Conservation (phyloP, 1,139 yeast species). For the Kluyveromyces marxianus region DNA sequence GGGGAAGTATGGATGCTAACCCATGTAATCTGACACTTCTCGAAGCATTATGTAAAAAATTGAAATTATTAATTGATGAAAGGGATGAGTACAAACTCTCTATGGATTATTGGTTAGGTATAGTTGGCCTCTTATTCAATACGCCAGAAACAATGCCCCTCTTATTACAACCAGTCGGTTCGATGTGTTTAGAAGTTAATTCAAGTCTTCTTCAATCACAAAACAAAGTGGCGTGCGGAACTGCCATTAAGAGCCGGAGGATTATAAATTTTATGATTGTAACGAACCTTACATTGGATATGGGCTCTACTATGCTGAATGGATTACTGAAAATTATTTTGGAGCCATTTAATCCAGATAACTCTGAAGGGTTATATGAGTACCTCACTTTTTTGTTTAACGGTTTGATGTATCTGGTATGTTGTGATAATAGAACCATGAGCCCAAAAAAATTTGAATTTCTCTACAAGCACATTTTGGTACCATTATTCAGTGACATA, state of each 20-base stretch:
- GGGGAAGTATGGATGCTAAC: not conserved
- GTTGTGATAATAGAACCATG: slow-evolving; percentile 5
- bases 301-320: not conserved
- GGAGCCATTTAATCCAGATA: slow-evolving; percentile 1
- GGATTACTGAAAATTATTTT: slow-evolving; percentile 1
- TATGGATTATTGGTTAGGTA: slow-evolving; percentile 26
- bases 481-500: slow-evolving; percentile 9
- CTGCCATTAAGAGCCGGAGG: slow-evolving; percentile 26
- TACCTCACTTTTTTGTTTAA: slow-evolving; percentile 2
- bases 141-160: slow-evolving; percentile 9
- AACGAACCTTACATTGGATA: slow-evolving; percentile 7
- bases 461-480: slow-evolving; percentile 14
- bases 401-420: slow-evolving; percentile 7
- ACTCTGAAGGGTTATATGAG: not conserved
- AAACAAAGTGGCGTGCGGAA: slow-evolving; percentile 9
- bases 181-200: slow-evolving; percentile 22
- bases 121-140: slow-evolving; percentile 22
- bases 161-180: slow-evolving; percentile 7
- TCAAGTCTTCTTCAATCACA: slow-evolving; percentile 11
- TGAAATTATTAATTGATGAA: slow-evolving; percentile 12
- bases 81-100: slow-evolving; percentile 22
- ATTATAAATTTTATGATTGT: slow-evolving; percentile 20
- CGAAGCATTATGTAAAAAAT: slow-evolving; percentile 13
- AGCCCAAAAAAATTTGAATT: slow-evolving; percentile 5
- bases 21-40: slow-evolving; percentile 11